Conservation (phyloP, 2,329 filamentous ascomycete genomes). For the Fusarium aywerte region DNA sequence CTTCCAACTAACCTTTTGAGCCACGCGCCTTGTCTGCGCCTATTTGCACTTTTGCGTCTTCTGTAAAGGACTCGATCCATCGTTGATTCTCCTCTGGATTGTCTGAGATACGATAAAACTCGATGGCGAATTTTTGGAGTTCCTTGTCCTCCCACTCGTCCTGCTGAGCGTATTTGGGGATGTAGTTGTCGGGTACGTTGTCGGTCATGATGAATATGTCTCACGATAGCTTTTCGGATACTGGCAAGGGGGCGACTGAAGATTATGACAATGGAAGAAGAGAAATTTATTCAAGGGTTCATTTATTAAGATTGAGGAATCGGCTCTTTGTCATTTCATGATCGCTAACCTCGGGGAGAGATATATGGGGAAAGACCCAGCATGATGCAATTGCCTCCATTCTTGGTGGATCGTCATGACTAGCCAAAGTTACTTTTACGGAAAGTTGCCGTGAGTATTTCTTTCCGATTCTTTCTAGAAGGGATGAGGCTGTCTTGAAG, state of each 20-base stretch:
- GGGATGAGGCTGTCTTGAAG: constrained; percentile 3
- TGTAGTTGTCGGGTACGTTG: constrained; percentile 44
- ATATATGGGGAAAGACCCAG: constrained; percentile 28
- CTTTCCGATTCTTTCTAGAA: constrained; percentile 30
- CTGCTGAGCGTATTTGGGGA: constrained; percentile 49
- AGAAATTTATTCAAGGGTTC: neutral
- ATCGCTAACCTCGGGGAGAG: constrained; percentile 10
- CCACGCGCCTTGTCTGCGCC: constrained; percentile 54
- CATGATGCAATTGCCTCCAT: constrained; percentile 37
- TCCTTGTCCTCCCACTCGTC: constrained; percentile 47
- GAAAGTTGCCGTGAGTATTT: constrained; percentile 21
- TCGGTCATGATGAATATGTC: constrained; percentile 28
- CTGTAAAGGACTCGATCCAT: constrained; percentile 57
- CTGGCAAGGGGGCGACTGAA: neutral
- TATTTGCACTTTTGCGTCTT: constrained; percentile 57
- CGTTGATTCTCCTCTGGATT: constrained; percentile 54
- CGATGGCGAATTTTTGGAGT: constrained; percentile 54
- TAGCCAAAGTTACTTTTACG: constrained; percentile 27
- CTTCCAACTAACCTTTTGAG: constrained; percentile 46
- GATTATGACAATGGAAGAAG: neutral
- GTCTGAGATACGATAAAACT: constrained; percentile 59
- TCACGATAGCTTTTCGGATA: neutral
- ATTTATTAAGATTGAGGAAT: constrained; percentile 2
- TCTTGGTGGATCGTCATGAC: constrained; percentile 28
- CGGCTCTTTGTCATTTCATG: constrained; percentile 12